Evolutionary conservation across 805 yeast species (phyloP).

Genomic region (Kazachstania viticola): DNA sequence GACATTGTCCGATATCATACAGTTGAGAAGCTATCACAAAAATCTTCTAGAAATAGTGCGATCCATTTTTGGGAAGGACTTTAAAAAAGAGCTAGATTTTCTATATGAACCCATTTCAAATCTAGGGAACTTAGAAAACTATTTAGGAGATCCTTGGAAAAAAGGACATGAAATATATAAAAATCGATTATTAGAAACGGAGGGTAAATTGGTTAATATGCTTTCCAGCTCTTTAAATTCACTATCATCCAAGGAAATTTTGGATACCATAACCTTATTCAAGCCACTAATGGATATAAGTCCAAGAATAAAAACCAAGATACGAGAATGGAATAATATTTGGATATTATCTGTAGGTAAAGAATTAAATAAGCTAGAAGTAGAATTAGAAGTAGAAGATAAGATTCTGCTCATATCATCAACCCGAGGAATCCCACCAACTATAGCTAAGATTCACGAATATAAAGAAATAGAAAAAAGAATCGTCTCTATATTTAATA

Average conservation of each 20-base stretch:
- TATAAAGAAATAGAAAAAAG: conserved; percentile 39
- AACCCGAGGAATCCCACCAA: conserved; percentile 37
- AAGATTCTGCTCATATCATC: no score
- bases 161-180: conserved; percentile 32
- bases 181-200: conserved; percentile 34
- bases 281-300: conserved; percentile 35
- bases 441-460: conserved; percentile 40
- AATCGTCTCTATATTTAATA: conserved; percentile 30
- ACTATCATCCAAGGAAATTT: conserved; percentile 36
- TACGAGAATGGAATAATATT: conserved; percentile 49
- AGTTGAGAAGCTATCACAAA: conserved; percentile 43
- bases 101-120: conserved; percentile 33
- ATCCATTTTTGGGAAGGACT: conserved; percentile 12
- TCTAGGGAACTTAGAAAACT: conserved; percentile 30
- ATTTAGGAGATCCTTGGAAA: conserved; percentile 24
- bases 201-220: conserved; percentile 32
- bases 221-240: conserved; percentile 30
- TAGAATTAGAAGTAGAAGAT: no score
- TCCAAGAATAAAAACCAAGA: conserved; percentile 44
- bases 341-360: no score
- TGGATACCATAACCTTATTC: conserved; percentile 38
- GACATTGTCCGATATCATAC: conserved; percentile 20
- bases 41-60: conserved; percentile 32
- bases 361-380: no score
- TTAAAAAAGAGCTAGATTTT: conserved; percentile 24